Evolutionary conservation across 129 eudicot species (phyloP).

Genomic region (Heracleum sosnowskyi): DNA sequence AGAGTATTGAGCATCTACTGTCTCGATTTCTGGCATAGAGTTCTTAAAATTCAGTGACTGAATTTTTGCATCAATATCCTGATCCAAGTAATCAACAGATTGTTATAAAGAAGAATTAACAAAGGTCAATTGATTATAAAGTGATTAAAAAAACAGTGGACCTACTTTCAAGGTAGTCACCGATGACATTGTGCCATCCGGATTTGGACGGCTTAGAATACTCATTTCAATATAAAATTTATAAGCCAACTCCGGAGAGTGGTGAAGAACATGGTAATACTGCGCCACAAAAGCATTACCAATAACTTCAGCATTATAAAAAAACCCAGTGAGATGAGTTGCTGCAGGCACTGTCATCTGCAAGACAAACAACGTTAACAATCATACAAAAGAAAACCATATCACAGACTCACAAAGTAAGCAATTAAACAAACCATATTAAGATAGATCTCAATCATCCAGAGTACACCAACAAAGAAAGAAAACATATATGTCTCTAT

Average conservation of each 20-base stretch:
- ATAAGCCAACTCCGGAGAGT: conserved; percentile 12
- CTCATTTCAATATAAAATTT: conserved; percentile 22
- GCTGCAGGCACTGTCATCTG: conserved; percentile 12
- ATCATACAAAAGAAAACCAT: neutral
- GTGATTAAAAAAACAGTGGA: neutral
- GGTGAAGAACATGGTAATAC: conserved; percentile 21
- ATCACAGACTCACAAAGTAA: conserved; percentile 2
- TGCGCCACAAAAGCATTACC: conserved; percentile 22
- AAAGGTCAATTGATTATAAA: neutral
- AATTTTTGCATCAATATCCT: conserved; percentile 44
- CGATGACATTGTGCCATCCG: conserved; percentile 17
- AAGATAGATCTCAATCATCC: neutral
- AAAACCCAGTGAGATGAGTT: neutral
- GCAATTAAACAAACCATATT: conserved; percentile 1
- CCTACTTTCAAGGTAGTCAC: conserved; percentile 21
- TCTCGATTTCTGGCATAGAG: conserved; percentile 42
- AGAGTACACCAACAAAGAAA: neutral
- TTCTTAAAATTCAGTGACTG: conserved; percentile 34
- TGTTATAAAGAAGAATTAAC: neutral
- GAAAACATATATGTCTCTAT: neutral
- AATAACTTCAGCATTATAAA: conserved; percentile 3
- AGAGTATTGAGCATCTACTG: conserved; percentile 56
- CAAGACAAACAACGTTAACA: conserved; percentile 2
- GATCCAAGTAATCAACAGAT: conserved; percentile 11
- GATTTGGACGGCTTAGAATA: conserved; percentile 19